Percentiles rank a stretch among this genome's conserved stretches.
Conservation (phyloP, 2,329 filamentous ascomycete species). For the Epichloe gansuensis region DNA sequence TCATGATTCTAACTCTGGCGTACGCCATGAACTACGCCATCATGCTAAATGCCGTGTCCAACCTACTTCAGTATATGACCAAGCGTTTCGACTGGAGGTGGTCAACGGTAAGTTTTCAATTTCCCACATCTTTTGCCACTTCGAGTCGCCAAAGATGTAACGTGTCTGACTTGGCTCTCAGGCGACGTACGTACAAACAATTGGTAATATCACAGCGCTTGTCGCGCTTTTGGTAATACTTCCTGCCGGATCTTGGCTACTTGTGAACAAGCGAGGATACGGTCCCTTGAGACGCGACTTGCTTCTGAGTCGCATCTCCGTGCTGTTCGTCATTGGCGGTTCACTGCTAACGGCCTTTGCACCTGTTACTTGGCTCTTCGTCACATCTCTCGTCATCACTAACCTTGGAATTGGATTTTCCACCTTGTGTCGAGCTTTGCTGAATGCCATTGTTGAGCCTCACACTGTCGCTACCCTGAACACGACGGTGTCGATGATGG, state of each 20-base stretch:
- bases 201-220: conserved; percentile 26
- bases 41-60: conserved; percentile 19
- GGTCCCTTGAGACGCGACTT: conserved; percentile 27
- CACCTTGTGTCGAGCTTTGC: conserved; percentile 32
- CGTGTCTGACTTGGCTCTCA: conserved; percentile 7
- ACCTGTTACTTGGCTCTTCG: conserved; percentile 21
- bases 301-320: conserved; percentile 24
- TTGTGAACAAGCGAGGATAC: conserved; percentile 20
- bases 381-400: conserved; percentile 30
- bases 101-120: conserved; percentile 22
- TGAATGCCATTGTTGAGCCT: conserved; percentile 41
- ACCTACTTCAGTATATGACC: conserved; percentile 40
- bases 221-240: conserved; percentile 26
- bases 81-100: conserved; percentile 38
- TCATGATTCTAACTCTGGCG: conserved; percentile 27
- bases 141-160: neutral
- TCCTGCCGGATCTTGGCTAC: conserved; percentile 20
- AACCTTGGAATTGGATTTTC: conserved; percentile 33
- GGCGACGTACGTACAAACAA: conserved; percentile 30
- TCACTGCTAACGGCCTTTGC: conserved; percentile 27
- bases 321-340: conserved; percentile 19
- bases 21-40: conserved; percentile 17
- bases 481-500: conserved; percentile 36
- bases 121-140: neutral
- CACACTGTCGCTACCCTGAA: conserved; percentile 43